Evolutionary conservation across 306 rosid genomes (phyloP).

Genomic region (Fagus sylvatica): DNA sequence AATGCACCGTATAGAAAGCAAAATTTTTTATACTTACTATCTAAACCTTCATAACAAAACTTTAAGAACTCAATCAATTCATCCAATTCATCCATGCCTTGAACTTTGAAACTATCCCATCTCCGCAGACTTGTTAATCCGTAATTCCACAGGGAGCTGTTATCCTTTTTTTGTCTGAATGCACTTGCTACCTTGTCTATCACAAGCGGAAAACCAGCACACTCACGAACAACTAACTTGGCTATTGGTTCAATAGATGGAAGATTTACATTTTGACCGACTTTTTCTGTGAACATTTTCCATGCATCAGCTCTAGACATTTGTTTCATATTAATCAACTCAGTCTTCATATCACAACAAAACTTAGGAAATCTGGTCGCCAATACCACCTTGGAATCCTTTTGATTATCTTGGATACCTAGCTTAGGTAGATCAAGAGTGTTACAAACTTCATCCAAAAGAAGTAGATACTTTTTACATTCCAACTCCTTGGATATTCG

Average conservation of each 20-base stretch:
- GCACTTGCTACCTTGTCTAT: conserved; percentile 26
- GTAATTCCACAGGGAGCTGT: conserved; percentile 10
- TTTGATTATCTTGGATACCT: conserved; percentile 17
- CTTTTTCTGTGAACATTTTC: conserved; percentile 25
- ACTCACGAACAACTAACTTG: conserved; percentile 16
- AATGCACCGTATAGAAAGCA: conserved; percentile 16
- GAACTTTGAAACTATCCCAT: conserved; percentile 11
- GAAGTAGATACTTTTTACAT: conserved; percentile 21
- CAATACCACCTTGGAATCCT: conserved; percentile 26
- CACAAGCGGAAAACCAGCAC: conserved; percentile 34
- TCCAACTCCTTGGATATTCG: conserved; percentile 13
- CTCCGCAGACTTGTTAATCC: conserved; percentile 18
- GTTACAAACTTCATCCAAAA: conserved; percentile 31
- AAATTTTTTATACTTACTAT: background rate
- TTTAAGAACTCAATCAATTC: background rate
- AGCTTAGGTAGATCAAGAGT: background rate
- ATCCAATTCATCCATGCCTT: conserved; percentile 7
- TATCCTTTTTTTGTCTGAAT: conserved; percentile 9
- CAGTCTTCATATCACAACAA: conserved; percentile 1
- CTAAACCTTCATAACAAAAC: conserved; percentile 1
- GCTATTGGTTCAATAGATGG: conserved; percentile 21
- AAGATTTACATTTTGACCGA: background rate
- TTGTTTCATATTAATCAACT: background rate
- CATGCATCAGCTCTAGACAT: conserved; percentile 28
- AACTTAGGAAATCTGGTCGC: background rate